Conservation (phyloP, 2,329 filamentous ascomycete genomes). For the Blumeriella jaapii region DNA sequence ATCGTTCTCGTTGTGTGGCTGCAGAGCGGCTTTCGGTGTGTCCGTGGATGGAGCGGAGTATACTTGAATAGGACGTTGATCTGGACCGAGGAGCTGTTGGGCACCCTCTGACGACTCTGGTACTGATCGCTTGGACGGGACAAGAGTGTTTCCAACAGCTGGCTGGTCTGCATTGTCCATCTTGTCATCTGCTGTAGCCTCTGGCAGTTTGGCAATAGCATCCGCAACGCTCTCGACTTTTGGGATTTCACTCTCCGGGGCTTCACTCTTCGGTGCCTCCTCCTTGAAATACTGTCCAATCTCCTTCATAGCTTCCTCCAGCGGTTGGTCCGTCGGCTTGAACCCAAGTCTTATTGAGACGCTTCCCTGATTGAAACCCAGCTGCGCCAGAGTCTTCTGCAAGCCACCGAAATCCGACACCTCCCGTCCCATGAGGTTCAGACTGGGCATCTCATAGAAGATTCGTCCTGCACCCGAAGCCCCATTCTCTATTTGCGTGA, state of each 20-base stretch:
- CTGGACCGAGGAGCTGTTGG: slow-evolving; percentile 20
- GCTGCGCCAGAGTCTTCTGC: slow-evolving; percentile 76
- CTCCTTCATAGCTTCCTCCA: slow-evolving; percentile 75
- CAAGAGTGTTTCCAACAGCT: slow-evolving; percentile 4
- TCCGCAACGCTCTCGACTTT: slow-evolving; percentile 12
- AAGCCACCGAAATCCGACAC: slow-evolving; percentile 67
- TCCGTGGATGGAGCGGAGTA: slow-evolving; percentile 66
- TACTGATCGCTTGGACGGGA: slow-evolving; percentile 8
- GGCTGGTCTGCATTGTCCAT: slow-evolving; percentile 5
- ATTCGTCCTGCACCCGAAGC: slow-evolving; percentile 54
- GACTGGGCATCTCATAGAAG: slow-evolving; percentile 75
- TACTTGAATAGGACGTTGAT: slow-evolving; percentile 48
- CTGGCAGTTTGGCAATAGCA: slow-evolving; percentile 11
- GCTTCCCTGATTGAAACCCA: slow-evolving; percentile 78
- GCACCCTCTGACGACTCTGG: slow-evolving; percentile 6
- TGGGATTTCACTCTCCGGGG: too few species aligned
- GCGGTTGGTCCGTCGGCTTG: slow-evolving; percentile 60
- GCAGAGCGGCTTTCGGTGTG: slow-evolving; percentile 64
- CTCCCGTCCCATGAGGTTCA: slow-evolving; percentile 75
- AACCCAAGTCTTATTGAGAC: slow-evolving; percentile 70
- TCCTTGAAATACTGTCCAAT: slow-evolving; percentile 63
- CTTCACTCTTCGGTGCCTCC: slow-evolving; percentile 9
- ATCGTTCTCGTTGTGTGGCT: slow-evolving; percentile 57
- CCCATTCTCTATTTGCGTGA: slow-evolving; percentile 48
- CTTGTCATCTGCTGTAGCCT: slow-evolving; percentile 5